Evolutionary conservation across 176 grass and related monocot species (phyloP), one percentile per base, ranked within the genome.

Genomic region (Coix lacrymajobi): DNA sequence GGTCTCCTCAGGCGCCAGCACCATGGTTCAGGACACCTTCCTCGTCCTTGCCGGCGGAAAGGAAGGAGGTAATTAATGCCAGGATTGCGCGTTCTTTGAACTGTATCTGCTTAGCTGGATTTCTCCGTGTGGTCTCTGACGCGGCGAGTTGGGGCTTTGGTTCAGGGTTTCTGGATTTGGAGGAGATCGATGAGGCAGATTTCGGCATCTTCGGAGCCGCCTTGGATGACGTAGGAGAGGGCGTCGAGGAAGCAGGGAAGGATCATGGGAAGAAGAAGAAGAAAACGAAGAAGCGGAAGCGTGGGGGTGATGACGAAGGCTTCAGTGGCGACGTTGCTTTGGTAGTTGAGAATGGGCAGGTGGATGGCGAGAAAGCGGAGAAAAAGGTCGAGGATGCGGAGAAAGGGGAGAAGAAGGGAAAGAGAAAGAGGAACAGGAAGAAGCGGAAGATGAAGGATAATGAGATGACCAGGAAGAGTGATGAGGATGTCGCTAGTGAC

Each of bases 111-210:
- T 82, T 63, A 0, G n/a, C 76, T 61, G 5, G 15, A 14, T 51
- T 66, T 41, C n/a, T 66, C 2, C 8, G 1, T 52, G 25, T 62
- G 63, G 56, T 39, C 5, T 38, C 46, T 92, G 45, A 84, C 83
- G 20, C 64, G 30, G 49, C n/a, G n/a, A 14, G 14, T 43, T 69
- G 56, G 20, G 12, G 20, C 9, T 70, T 83, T 9, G 56, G 75
- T 36, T 31, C 78, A 98, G 93, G 96, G 22, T 99, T 99, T 80
- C 87, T 99, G 56, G 90, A 90, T 65, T 60, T 99, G 62, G 96
- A 99, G 80, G 96, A 99, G 80, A 92, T 99, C 33, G 96, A 99
- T 70, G 96, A 93, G 76, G 88, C 85, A 0, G 89, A 93, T 14
- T 96, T 85, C 46, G 87, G 85, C 22, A 85, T 96, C 36, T 54